Percentiles rank a stretch among this genome's conserved stretches.
Evolutionary conservation across 495 filamentous ascomycete species (phyloP).

Genomic region (Platismatia glauca): DNA sequence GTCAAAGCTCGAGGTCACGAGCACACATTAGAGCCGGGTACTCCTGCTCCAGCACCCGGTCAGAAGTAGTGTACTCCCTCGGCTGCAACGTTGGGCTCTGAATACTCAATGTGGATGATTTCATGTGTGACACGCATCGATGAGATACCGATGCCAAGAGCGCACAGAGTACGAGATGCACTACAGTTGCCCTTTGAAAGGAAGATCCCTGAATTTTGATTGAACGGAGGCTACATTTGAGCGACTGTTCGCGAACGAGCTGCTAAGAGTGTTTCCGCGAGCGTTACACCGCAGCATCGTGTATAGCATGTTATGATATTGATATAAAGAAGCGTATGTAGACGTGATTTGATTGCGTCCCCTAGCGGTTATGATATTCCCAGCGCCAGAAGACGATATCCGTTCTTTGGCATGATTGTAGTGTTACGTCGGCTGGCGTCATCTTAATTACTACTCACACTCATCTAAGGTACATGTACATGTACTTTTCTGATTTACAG

Average conservation of each 20-base stretch:
- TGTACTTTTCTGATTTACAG: neutral
- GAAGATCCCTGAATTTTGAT: neutral
- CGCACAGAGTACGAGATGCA: neutral
- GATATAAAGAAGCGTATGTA: neutral
- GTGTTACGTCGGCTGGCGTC: neutral
- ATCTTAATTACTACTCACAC: neutral
- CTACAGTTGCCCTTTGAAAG: neutral
- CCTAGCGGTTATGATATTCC: neutral
- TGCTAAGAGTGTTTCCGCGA: constrained; percentile 5
- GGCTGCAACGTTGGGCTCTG: neutral
- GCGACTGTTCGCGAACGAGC: neutral
- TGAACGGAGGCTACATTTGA: neutral
- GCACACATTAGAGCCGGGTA: constrained; percentile 55
- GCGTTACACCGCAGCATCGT: constrained; percentile 4
- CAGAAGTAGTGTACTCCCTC: constrained; percentile 26
- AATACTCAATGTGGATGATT: neutral
- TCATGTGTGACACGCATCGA: neutral
- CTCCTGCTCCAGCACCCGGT: constrained; percentile 36
- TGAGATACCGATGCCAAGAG: neutral
- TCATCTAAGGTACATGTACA: no score
- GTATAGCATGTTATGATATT: constrained; percentile 2
- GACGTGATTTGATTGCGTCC: neutral
- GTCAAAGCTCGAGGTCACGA: constrained; percentile 47
- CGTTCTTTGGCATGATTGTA: neutral
- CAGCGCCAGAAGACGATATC: neutral